Evolutionary conservation across 306 rosid genomes (phyloP), one percentile per base, ranked within the genome.

Genomic region (Acacia acuminata): DNA sequence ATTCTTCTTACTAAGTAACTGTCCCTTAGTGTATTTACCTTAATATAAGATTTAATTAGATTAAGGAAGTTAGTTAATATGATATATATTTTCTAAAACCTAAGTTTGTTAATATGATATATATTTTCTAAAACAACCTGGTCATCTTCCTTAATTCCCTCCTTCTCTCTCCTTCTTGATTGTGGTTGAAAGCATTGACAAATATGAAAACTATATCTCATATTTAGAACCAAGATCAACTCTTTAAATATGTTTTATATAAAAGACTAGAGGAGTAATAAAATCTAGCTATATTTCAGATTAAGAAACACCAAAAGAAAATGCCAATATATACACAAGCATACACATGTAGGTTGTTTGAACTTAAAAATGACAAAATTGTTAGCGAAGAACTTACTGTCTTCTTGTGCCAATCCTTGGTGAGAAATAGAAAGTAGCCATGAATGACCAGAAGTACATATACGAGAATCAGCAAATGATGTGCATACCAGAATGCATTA

Each of bases 401-500:
- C 51, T 92, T 96, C 45, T 81, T 64, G 10, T 25, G 73, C 96
- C 98, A 96, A 2, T 87, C 88, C 42, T 77, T 60, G 84, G 86
- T 67, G 78, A 96, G 94, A 71, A 85, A 83, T 10, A 96, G 75
- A 83, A 64, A 93, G 86, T 86, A 82, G 79, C 99, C 99, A 79
- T 96, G 99, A 3, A 87, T 11, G 81, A 90, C 34, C 17, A 92
- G 86, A 79, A 93, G 94, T 17, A 90, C 13, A 63, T 92, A 96
- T 20, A 77, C 99, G 84, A 88, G 5, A 75, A 53, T 86, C 79
- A 96, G 89, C 89, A 96, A 87, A 88, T 96, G 99, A 80, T 96
- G 99, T 25, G 99, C 89, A 82, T 92, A 96, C 99, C 99, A 96
- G 84, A 96, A 96, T 64, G 97, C 55, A 84, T 93, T 96, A 83